A percentile compares a stretch with the other conserved stretches of the same genome.
phyloP scores from a whole-genome alignment of 2,329 filamentous ascomycete genomes.

The Thelonectria discophora region DNA sequence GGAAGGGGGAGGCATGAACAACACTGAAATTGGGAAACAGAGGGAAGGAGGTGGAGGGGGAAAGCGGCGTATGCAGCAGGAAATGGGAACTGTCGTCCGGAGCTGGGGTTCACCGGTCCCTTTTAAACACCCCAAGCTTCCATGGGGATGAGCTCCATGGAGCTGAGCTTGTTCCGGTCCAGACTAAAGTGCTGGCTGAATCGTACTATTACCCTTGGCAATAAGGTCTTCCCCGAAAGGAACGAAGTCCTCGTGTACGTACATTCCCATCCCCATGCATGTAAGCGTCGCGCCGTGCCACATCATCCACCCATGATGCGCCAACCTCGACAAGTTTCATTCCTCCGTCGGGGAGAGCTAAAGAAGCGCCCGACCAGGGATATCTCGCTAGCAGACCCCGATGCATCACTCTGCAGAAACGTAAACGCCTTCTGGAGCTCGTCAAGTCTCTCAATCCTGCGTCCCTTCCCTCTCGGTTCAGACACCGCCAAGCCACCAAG shows the following conservation, averaged over 20 bases:
- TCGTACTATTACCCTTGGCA: not conserved
- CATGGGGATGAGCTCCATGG: no score
- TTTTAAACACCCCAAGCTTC: conserved; percentile 6
- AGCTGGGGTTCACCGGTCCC: not conserved
- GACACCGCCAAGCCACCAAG: not conserved
- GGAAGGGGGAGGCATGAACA: not conserved
- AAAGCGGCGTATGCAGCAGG: not conserved
- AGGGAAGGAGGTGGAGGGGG: not conserved
- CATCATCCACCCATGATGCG: not conserved
- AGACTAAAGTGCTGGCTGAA: no score
- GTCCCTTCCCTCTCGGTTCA: not conserved
- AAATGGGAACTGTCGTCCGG: no score
- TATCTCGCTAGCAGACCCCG: not conserved
- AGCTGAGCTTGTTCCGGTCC: no score
- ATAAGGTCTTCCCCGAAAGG: not conserved
- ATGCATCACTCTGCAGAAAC: no score
- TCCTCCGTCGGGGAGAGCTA: not conserved
- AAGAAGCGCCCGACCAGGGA: not conserved
- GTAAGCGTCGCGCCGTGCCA: conserved; percentile 10
- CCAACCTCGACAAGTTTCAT: not conserved
- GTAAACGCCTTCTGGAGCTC: no score
- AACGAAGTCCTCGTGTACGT: not conserved
- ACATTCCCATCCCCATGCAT: conserved; percentile 9
- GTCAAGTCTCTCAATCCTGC: not conserved
- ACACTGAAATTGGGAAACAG: not conserved